Evolutionary conservation across 2,329 filamentous ascomycete species (phyloP).

Genomic region (Phaeosphaeriaceae sp.): DNA sequence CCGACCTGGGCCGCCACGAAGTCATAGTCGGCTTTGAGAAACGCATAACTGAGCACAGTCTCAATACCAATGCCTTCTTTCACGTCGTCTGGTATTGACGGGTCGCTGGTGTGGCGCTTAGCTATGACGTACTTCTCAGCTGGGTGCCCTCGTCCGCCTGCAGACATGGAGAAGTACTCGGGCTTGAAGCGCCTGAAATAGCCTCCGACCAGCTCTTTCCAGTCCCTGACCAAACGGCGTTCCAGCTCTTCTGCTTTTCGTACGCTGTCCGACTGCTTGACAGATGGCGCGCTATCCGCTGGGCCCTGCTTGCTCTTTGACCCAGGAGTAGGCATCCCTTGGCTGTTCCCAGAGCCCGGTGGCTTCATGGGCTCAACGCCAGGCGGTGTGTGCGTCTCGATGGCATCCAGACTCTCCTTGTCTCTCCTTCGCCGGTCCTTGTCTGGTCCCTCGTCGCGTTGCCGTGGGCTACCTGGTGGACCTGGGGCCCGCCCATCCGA

Average conservation of each 20-base stretch:
- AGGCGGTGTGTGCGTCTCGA: slow-evolving; percentile 57
- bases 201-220: slow-evolving; percentile 85
- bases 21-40: slow-evolving; percentile 91
- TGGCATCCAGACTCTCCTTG: slow-evolving; percentile 50
- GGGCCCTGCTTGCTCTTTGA: slow-evolving; percentile 29
- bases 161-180: slow-evolving; percentile 69
- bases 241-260: slow-evolving; percentile 73
- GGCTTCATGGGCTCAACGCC: slow-evolving; percentile 51
- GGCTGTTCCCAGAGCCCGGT: slow-evolving; percentile 30
- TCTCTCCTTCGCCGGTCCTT: slow-evolving; percentile 36
- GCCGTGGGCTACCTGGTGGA: slow-evolving; percentile 36
- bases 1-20: slow-evolving; percentile 89
- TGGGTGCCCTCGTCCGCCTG: slow-evolving; percentile 44
- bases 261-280: slow-evolving; percentile 56
- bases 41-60: slow-evolving; percentile 86
- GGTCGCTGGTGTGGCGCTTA: slow-evolving; percentile 31
- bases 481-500: slow-evolving; percentile 32
- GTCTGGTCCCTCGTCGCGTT: slow-evolving; percentile 23
- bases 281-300: slow-evolving; percentile 33
- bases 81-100: slow-evolving; percentile 29
- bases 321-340: slow-evolving; percentile 33
- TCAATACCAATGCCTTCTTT: slow-evolving; percentile 68
- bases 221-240: slow-evolving; percentile 73
- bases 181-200: slow-evolving; percentile 94
- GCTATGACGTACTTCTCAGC: slow-evolving; percentile 40